These are phyloP conservation scores for Sugiyamaella floridensis DNA, from an alignment of 805 yeast genomes.

Conservation along the genomic window DNA sequence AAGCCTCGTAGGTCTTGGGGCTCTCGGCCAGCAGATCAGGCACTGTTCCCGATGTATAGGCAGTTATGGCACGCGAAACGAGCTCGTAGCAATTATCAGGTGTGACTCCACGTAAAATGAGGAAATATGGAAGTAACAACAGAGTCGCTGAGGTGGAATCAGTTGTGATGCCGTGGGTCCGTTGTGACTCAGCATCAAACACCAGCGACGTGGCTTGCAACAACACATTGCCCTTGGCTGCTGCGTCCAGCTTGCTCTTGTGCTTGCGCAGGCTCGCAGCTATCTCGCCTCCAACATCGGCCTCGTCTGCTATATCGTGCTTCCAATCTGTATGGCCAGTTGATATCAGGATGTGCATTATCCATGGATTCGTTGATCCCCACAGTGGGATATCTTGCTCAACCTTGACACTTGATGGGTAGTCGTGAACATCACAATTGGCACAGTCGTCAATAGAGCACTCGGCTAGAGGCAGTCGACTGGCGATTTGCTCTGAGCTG, in stretches of 20 bases:
- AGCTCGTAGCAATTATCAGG: conserved; percentile 34
- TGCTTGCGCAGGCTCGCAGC: neutral
- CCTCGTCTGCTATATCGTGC: conserved; percentile 56
- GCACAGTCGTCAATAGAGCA: conserved; percentile 48
- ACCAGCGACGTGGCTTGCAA: conserved; percentile 52
- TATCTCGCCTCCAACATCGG: conserved; percentile 7
- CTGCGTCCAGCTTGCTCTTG: neutral
- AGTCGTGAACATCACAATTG: conserved; percentile 42
- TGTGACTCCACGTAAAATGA: conserved; percentile 54
- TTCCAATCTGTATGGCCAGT: conserved; percentile 84
- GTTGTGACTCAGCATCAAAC: conserved; percentile 34
- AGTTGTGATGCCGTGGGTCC: neutral
- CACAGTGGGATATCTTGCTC: conserved; percentile 45
- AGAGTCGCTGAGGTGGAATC: conserved; percentile 48
- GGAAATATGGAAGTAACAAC: conserved; percentile 64
- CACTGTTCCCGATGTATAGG: conserved; percentile 15
- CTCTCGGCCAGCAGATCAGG: conserved; percentile 2
- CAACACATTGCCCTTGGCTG: conserved; percentile 35
- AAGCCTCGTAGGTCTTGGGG: conserved; percentile 32
- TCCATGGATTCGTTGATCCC: conserved; percentile 64
- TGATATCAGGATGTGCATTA: conserved; percentile 69
- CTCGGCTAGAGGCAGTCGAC: conserved; percentile 39
- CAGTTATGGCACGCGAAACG: conserved; percentile 24
- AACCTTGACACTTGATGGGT: conserved; percentile 45
- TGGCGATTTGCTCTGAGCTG: conserved; percentile 29